Base-by-base conservation (phyloP, 805 yeast genomes). In the Yarrowia bubula region DNA sequence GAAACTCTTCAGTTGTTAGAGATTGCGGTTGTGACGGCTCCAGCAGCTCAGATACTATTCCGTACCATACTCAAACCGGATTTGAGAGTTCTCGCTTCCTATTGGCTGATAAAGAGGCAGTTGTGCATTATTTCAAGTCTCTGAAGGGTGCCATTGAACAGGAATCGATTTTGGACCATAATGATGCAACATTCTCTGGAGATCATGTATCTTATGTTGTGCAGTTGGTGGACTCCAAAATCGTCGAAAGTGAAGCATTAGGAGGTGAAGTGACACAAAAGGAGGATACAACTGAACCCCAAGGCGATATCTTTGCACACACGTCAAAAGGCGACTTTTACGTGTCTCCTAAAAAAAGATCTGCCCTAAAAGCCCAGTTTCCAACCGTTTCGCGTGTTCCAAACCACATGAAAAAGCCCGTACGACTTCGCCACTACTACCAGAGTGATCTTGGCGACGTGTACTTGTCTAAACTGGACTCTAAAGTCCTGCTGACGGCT, bases 341-440 rank as follows among this genome's bases (percentile, higher is more conserved):
- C 47, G 61, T 55, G 13, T 55, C 61, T n/a, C 61, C 61, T 8
- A 41, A 41, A 11, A 55, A 55, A 8, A 10, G 61, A n/a, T 13
- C 38, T 15, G 61, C 61, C 9, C 18, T 41, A 6, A 55, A 55
- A 31, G 46, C 58, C 3, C 58, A 51, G 35, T 51, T 51, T 51
- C 58, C 58, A n/a, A 51, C 58, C 4, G 43, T 51, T 4, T 51
- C 61, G 7, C 61, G 15, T 10, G 39, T 55, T 55, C 61, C 61
- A 3, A 39, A 28, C 11, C 61, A 55, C 13, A 55, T 55, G 61
- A 55, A 55, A 15, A 31, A 31, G 15, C 61, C 61, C 0, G 42
- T 38, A n/a, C 37, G 61, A 1, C 17, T 39, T 28, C 22, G 61
- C 11, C 41, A 55, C 13, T 55, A 55, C 11, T 55, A 55, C 37